Evolutionary conservation across 2,329 filamentous ascomycete species (phyloP).

Genomic region (Cercospora sp.): DNA sequence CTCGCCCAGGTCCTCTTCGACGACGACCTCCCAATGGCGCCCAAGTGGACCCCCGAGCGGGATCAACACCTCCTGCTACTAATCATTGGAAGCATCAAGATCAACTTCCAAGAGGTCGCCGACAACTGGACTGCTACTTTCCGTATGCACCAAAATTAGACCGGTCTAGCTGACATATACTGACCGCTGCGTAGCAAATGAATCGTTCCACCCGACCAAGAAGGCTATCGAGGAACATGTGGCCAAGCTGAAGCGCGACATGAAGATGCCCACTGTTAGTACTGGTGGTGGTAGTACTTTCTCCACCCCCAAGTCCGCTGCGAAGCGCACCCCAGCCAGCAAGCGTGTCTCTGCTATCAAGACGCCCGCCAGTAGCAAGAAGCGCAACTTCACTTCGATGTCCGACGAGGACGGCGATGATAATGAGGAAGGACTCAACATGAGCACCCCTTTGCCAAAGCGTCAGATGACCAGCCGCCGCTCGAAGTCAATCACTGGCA

Average conservation of each 20-base stretch:
- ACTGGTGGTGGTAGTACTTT: neutral
- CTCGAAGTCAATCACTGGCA: constrained; percentile 7
- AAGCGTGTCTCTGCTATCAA: constrained; percentile 17
- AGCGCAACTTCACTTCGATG: constrained; percentile 22
- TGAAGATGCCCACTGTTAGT: neutral
- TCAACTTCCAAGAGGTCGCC: constrained; percentile 21
- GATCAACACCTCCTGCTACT: constrained; percentile 33
- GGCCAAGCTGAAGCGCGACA: neutral
- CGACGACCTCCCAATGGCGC: constrained; percentile 20
- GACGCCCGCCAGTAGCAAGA: constrained; percentile 21
- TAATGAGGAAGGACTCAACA: constrained; percentile 22
- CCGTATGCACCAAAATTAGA: constrained; percentile 13
- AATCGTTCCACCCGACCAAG: constrained; percentile 20
- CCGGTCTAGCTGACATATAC: too few relatives aligned
- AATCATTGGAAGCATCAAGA: constrained; percentile 23
- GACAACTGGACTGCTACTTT: constrained; percentile 24
- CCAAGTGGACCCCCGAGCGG: constrained; percentile 28
- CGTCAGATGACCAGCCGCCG: constrained; percentile 24
- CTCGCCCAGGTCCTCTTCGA: neutral
- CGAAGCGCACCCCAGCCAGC: constrained; percentile 9
- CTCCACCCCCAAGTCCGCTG: constrained; percentile 12
- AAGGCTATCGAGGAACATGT: constrained; percentile 31
- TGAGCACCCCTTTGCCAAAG: constrained; percentile 15
- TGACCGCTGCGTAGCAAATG: constrained; percentile 19
- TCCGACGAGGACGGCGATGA: constrained; percentile 33